phyloP scores from a whole-genome alignment of 192 early-diverging fungal genomes.

The Spizellomyces punctatus region DNA sequence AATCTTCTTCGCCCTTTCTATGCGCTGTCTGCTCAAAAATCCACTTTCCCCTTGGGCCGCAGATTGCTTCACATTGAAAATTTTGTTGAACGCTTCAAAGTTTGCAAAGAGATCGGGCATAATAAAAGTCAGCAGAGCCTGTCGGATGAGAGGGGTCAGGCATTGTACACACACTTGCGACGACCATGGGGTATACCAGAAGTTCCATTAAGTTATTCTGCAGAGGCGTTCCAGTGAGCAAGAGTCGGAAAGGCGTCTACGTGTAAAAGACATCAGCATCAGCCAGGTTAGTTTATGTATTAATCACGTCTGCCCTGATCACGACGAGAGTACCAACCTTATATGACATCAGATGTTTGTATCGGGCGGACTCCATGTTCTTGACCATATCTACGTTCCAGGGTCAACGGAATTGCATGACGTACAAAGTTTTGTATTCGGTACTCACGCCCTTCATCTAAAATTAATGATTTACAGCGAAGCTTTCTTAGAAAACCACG shows the following conservation, averaged over 20 bases:
- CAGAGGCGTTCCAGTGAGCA: conserved; percentile 92
- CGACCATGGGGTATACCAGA: conserved; percentile 13
- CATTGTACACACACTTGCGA: not conserved
- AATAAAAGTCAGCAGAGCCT: conserved; percentile 79
- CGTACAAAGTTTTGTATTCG: conserved; percentile 13
- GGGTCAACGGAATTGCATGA: conserved; percentile 16
- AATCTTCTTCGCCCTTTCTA: conserved; percentile 77
- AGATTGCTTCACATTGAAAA: conserved; percentile 65
- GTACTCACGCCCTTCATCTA: conserved; percentile 74
- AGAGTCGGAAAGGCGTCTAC: conserved; percentile 39
- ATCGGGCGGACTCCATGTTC: conserved; percentile 78
- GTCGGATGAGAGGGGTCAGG: conserved; percentile 33
- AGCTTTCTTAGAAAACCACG: conserved; percentile 71
- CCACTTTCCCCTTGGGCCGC: conserved; percentile 23
- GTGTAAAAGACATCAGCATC: conserved; percentile 8
- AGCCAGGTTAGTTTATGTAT: not conserved
- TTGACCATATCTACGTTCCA: conserved; percentile 70
- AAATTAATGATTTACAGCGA: conserved; percentile 67
- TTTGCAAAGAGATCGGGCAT: conserved; percentile 77
- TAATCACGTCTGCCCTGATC: not conserved
- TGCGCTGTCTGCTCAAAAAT: conserved; percentile 55
- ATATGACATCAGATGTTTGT: conserved; percentile 67
- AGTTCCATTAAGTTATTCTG: conserved; percentile 93
- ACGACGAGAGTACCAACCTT: conserved; percentile 12
- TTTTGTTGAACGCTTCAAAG: conserved; percentile 49